Conservation (phyloP, 1,284 basidiomycete species). For the Ceratobasidium theobromae region DNA sequence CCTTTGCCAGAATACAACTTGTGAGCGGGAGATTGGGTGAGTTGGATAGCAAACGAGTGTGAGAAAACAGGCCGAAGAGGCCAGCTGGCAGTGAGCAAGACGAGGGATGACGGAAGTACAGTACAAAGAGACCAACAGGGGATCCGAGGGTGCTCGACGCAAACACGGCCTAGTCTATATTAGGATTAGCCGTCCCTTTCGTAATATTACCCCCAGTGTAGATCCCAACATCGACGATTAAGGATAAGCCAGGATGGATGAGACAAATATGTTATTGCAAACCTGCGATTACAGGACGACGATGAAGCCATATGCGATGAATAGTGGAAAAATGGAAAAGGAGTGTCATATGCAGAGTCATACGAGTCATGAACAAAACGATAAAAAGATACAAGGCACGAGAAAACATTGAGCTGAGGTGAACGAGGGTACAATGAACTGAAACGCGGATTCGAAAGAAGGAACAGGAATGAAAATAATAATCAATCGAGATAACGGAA, state of each 20-base stretch:
- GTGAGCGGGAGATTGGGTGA: background rate
- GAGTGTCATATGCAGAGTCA: constrained; percentile 2
- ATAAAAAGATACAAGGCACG: constrained; percentile 31
- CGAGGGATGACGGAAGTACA: background rate
- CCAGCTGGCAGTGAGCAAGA: background rate
- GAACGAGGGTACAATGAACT: background rate
- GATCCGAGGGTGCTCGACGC: background rate
- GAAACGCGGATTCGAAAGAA: background rate
- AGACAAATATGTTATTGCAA: constrained; percentile 24
- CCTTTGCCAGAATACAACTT: background rate
- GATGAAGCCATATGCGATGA: constrained; percentile 18
- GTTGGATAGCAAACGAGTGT: constrained; percentile 14
- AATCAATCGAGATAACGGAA: constrained; percentile 26
- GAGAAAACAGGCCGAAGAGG: background rate
- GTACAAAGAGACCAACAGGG: background rate
- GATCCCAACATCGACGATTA: constrained; percentile 1
- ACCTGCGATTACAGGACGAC: constrained; percentile 6
- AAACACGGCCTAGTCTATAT: background rate
- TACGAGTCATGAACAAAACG: constrained; percentile 20
- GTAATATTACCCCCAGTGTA: constrained; percentile 3
- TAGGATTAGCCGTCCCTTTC: background rate
- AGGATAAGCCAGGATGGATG: background rate
- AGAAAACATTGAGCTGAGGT: constrained; percentile 11
- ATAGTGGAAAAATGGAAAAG: background rate
- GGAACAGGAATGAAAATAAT: constrained; percentile 15